These are phyloP conservation scores for Camillea tinctor DNA, from an alignment of 2,329 filamentous ascomycete species.

Conservation along the genomic window DNA sequence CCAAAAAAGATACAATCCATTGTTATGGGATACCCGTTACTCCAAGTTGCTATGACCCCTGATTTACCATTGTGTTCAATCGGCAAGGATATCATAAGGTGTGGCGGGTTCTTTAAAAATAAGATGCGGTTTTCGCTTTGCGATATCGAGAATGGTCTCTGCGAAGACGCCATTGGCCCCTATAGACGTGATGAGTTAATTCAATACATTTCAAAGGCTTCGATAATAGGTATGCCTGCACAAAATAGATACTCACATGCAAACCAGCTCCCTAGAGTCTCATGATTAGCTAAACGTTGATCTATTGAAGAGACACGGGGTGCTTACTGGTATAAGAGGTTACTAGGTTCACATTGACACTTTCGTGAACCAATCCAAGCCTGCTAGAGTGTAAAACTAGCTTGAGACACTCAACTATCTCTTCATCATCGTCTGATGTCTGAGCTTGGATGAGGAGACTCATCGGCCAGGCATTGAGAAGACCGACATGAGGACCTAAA, in stretches of 20 bases:
- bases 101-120: conserved; percentile 68
- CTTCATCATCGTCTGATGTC: conserved; percentile 78
- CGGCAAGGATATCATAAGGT: conserved; percentile 52
- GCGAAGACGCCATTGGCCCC: conserved; percentile 97
- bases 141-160: conserved; percentile 85
- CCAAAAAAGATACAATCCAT: background rate
- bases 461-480: conserved; percentile 97
- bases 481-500: conserved; percentile 67
- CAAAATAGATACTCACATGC: conserved; percentile 59
- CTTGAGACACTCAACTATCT: conserved; percentile 73
- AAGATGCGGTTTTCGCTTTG: conserved; percentile 82
- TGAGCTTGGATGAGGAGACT: conserved; percentile 87
- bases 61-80: background rate
- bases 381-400: conserved; percentile 73
- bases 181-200: conserved; percentile 22
- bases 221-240: background rate
- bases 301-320: background rate
- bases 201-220: conserved; percentile 3
- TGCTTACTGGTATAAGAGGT: conserved; percentile 70
- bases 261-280: conserved; percentile 74
- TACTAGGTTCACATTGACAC: conserved; percentile 72
- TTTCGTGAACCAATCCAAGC: conserved; percentile 87
- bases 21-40: background rate
- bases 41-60: background rate
- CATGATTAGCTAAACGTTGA: conserved; percentile 11